Evolutionary conservation across 2,329 filamentous ascomycete species (phyloP), one percentile per base, ranked within the genome.

Genomic region (Alternaria brassicicola): DNA sequence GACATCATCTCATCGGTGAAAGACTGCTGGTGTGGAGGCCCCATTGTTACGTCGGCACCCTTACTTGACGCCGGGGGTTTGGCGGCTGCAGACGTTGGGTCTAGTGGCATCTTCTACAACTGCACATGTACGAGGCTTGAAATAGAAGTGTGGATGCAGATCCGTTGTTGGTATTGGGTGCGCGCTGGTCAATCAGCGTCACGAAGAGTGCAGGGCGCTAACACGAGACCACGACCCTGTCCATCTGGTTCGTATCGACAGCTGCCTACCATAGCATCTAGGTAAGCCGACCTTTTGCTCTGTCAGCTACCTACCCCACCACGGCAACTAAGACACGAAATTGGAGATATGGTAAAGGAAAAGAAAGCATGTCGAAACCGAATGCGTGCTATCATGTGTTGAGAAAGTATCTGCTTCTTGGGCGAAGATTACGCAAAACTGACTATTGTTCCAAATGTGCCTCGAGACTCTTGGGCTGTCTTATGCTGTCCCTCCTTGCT

Each of bases 81-180:
- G 30, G 43, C 43, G 30, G 43, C 28, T 47, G 30, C 43, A 47
- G 43, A 33, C 43, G 30, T 47, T 47, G 8, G 13, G 43, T 35
- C 30, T 8, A 47, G 43, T 30, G 43, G 30, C 43, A 35, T 47
- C 8, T 23, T 25, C 19, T 8, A 47, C 43, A 15, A 33, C 43
- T 47, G 28, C 43, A 35, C 19, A 47, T 47, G 33, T 47, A 47
- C 30, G 43, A 47, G 30, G 43, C 28, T 35, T 47, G 43, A 47
- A 47, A 23, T 47, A 47, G 43, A 47, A 47, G 43, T 47, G 43
- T 19, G 30, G 43, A 35, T 47, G 15, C 43, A 35, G 43, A 35
- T 47, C 43, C 13, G 33, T 15, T 47, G 43, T 47, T 47, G 30
- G 43, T 35, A 35, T 33, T 23, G 30, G 28, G 30, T 33, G 28